Evolutionary conservation across 192 early-diverging fungal genomes (phyloP), one percentile per base, ranked within the genome.

Genomic region (Coemansia sp.): DNA sequence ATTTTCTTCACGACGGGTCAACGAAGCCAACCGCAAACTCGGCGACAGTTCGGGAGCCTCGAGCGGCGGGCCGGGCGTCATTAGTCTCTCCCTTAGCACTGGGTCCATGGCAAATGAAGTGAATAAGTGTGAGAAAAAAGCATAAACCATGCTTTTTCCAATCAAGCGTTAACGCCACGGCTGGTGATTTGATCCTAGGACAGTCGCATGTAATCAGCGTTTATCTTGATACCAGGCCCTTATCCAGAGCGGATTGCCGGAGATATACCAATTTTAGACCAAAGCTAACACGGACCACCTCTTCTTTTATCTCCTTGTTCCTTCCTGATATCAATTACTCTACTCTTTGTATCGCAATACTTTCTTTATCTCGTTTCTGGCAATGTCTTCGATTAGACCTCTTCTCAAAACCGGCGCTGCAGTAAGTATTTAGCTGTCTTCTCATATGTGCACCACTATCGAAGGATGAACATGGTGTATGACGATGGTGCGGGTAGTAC

Each of bases 1-100:
- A 53, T 78, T 71, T 37, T 78, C 75, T 25, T 69, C 69, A 5
- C 69, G 69, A 42, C 66, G 57, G 2, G 75, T 78, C 33, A 78
- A 47, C 46, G 75, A 53, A 13, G 75, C 45, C 21, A 78, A 43
- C 3, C 52, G 53, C 48, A 78, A 54, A 12, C 38, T 68, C 13
- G 75, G 68, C 25, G 54, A 46, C 13, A 78, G 24, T 25, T 45
- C 40, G n/a, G 75, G 69, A 25, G 66, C 62, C 1, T 67, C 69
- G 33, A 61, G 51, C 37, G 65, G 69, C 52, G 75, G 69, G 2
- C 38, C 52, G 5, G 75, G 75, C 51, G 75, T 71, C 75, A 68
- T 78, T 30, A 78, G 59, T 41, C 42, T 34, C 46, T 78, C 75
- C 27, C 59, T 78, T 25, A 62, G 54, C 30, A 64, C 66, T 18